Evolutionary conservation across 345 rosid species (phyloP).

Genomic region (Camelina hispida): DNA sequence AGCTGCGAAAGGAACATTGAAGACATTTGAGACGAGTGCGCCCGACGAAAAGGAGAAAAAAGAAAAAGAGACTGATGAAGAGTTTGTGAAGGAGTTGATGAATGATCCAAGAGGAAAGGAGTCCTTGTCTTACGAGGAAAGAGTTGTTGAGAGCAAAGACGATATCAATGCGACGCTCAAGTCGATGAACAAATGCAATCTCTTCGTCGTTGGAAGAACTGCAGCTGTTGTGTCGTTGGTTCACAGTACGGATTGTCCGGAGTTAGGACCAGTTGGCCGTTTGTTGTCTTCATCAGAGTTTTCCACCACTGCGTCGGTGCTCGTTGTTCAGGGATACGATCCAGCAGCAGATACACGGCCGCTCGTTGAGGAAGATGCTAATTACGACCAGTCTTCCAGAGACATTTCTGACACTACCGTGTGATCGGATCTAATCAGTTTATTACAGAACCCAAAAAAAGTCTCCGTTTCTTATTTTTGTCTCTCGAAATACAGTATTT

Average conservation of each 20-base stretch:
- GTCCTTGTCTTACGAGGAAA: conserved; percentile 47
- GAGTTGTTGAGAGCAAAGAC: conserved; percentile 43
- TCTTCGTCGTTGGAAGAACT: conserved; percentile 55
- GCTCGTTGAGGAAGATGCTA: conserved; percentile 39
- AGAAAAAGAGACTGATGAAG: conserved; percentile 37
- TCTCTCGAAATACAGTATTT: too few species aligned
- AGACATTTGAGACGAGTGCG: conserved; percentile 26
- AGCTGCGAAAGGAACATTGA: conserved; percentile 34
- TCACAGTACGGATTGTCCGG: conserved; percentile 49
- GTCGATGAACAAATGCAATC: conserved; percentile 47
- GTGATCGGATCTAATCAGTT: conserved; percentile 20
- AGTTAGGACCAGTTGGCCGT: conserved; percentile 58
- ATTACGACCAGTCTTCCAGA: conserved; percentile 23
- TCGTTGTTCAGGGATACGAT: conserved; percentile 54
- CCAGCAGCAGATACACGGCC: conserved; percentile 42
- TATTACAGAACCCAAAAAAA: background rate
- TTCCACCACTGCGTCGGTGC: conserved; percentile 51
- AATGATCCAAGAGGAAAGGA: conserved; percentile 35
- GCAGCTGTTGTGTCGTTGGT: conserved; percentile 42
- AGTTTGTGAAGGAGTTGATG: conserved; percentile 43
- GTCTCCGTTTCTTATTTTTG: too few species aligned
- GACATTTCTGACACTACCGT: conserved; percentile 32
- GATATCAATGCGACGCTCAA: conserved; percentile 44
- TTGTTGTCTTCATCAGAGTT: conserved; percentile 54
- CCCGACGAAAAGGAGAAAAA: conserved; percentile 33